Percentiles rank a stretch among this genome's conserved stretches.
These are phyloP conservation scores for Helianthus tuberosus DNA, from an alignment of 129 eudicot species.

Conservation along the genomic window DNA sequence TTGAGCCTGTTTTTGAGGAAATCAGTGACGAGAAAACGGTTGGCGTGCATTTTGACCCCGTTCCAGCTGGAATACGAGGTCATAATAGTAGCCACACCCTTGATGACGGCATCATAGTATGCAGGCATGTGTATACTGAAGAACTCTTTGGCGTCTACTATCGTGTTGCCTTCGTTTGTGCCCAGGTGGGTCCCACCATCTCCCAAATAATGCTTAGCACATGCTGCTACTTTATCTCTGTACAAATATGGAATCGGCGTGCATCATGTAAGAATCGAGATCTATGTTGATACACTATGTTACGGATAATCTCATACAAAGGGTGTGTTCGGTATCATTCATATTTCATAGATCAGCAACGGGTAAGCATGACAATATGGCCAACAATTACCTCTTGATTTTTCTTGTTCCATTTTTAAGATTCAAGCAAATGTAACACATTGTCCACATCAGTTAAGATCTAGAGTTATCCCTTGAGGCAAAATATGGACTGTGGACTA, in stretches of 20 bases:
- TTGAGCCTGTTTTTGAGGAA: slow-evolving; percentile 49
- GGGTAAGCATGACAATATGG: slow-evolving; percentile 30
- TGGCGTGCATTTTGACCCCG: slow-evolving; percentile 67
- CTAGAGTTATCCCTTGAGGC: slow-evolving; percentile 11
- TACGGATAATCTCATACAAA: not conserved
- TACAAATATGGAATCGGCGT: not conserved
- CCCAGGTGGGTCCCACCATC: slow-evolving; percentile 70
- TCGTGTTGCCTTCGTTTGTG: slow-evolving; percentile 55
- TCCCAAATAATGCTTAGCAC: slow-evolving; percentile 65
- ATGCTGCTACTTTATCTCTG: slow-evolving; percentile 51
- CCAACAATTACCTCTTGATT: slow-evolving; percentile 2
- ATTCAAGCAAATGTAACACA: slow-evolving; percentile 27
- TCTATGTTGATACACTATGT: too few relatives aligned
- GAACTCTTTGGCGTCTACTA: slow-evolving; percentile 39
- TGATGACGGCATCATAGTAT: slow-evolving; percentile 49
- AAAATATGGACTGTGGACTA: slow-evolving; percentile 12
- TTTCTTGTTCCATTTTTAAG: not conserved
- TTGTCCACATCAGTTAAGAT: slow-evolving; percentile 18
- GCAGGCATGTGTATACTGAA: slow-evolving; percentile 67
- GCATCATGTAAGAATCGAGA: not conserved
- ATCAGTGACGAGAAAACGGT: slow-evolving; percentile 53
- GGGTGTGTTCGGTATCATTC: not conserved
- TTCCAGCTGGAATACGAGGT: slow-evolving; percentile 72
- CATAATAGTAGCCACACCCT: slow-evolving; percentile 68
- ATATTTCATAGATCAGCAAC: slow-evolving; percentile 7